Evolutionary conservation across 331 rosid genomes (phyloP), one percentile per base, ranked within the genome.

Genomic region (Malus hybrid): DNA sequence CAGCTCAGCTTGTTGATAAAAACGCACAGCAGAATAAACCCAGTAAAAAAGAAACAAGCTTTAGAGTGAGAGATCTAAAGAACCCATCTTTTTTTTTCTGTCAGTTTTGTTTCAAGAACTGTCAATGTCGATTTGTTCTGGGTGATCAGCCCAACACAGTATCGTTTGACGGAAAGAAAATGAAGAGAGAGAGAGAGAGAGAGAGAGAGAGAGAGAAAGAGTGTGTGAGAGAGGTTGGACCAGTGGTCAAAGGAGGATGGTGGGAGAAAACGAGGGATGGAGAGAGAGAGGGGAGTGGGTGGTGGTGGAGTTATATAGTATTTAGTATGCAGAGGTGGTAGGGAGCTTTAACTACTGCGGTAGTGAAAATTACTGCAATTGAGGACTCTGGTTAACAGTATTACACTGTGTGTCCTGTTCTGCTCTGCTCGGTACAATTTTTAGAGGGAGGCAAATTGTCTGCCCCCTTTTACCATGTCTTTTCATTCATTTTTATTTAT

Each of bases 221-320:
- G 73, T 31, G 32, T 31, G 32, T 31, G 32, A 10, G 48, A 8
- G 71, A 2, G 56, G 86, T 67, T 83, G 70, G 83, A 88, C 81
- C 76, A 82, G 78, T 65, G 81, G 96, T 90, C 97, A 93, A 87
- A 85, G 80, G 79, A 85, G 80, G 78, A 70, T 73, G 78, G 76
- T 71, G 59, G 48, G 75, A 73, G 22, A 57, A 73, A 59, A 46
- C 61, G 83, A 67, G 81, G 13, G 18, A 77, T 52, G 87, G 78
- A 74, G 87, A 75, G 81, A 77, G 87, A 79, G 73, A 56, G 71
- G 79, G 6, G 78, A 27, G 76, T 14, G 6, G 39, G 50, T 62
- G 62, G 50, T 62, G 62, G 76, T 31, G 46, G 80, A 59, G 71
- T 33, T 81, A 81, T 89, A 88, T 78, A 86, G 85, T 72, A 67